These are phyloP conservation scores for Nicotiana benthamiana DNA, from an alignment of 257 asterid genomes.

Conservation along the genomic window DNA sequence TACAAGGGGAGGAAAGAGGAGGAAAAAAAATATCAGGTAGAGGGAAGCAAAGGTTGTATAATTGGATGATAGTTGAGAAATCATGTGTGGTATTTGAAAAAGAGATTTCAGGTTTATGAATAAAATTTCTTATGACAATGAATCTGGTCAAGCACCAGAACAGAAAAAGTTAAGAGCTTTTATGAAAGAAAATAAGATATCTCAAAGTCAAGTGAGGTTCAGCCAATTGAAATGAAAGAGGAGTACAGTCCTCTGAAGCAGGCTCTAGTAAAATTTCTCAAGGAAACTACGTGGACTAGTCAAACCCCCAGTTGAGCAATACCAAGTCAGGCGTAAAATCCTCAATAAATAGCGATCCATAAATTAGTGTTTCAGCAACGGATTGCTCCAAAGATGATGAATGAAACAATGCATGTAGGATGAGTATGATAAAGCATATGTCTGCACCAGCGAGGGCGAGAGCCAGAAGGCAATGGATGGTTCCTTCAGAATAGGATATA, in stretches of 20 bases:
- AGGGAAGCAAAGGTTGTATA: background rate
- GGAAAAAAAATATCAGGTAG: background rate
- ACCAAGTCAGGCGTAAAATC: background rate
- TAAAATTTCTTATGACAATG: background rate
- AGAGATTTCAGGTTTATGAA: background rate
- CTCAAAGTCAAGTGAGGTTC: background rate
- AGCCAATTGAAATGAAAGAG: background rate
- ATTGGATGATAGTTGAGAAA: background rate
- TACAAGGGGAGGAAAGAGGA: background rate
- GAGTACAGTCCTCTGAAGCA: background rate
- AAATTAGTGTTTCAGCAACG: background rate
- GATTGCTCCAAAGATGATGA: background rate
- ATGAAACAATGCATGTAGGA: background rate
- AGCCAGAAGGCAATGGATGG: background rate
- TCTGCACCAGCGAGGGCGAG: background rate
- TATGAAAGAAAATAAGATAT: background rate
- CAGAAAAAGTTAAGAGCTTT: background rate
- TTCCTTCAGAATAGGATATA: background rate
- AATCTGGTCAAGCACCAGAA: background rate
- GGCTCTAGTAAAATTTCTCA: background rate
- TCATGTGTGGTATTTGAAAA: background rate
- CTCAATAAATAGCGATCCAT: background rate
- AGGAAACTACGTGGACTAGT: background rate
- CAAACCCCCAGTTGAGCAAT: background rate
- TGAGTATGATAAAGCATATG: background rate